phyloP scores from a whole-genome alignment of 306 rosid species.

The Cucurbita ficifolia region DNA sequence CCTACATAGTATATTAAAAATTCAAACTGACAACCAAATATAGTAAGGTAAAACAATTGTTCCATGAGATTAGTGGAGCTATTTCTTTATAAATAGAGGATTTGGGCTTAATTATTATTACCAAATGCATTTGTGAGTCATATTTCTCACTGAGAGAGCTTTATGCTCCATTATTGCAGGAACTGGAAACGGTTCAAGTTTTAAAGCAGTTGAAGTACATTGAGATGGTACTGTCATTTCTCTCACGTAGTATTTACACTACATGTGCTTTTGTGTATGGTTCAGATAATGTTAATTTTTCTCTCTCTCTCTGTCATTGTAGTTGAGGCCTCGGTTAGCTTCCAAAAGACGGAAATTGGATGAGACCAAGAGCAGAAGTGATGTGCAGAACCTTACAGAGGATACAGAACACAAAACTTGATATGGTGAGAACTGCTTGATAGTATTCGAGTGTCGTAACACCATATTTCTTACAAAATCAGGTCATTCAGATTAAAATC shows the following conservation, averaged over 20 bases:
- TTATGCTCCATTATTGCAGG: slow-evolving; percentile 27
- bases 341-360: slow-evolving; percentile 30
- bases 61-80: not conserved
- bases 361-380: slow-evolving; percentile 13
- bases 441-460: not conserved
- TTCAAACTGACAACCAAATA: no score
- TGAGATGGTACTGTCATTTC: slow-evolving; percentile 43
- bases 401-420: slow-evolving; percentile 10
- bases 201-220: slow-evolving; percentile 65
- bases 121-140: not conserved
- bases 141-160: not conserved
- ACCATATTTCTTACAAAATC: slow-evolving; percentile 19
- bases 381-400: slow-evolving; percentile 6
- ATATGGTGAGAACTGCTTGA: slow-evolving; percentile 17
- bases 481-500: slow-evolving; percentile 17
- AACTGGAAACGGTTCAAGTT: slow-evolving; percentile 59
- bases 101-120: not conserved
- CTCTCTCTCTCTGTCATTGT: not conserved
- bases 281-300: not conserved
- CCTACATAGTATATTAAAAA: no score
- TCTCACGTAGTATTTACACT: not conserved
- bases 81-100: not conserved
- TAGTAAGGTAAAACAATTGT: not conserved
- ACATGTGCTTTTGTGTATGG: not conserved
- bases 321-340: slow-evolving; percentile 55